Evolutionary conservation across 2,329 filamentous ascomycete genomes (phyloP).

Genomic region (Scedosporium apiospermum): DNA sequence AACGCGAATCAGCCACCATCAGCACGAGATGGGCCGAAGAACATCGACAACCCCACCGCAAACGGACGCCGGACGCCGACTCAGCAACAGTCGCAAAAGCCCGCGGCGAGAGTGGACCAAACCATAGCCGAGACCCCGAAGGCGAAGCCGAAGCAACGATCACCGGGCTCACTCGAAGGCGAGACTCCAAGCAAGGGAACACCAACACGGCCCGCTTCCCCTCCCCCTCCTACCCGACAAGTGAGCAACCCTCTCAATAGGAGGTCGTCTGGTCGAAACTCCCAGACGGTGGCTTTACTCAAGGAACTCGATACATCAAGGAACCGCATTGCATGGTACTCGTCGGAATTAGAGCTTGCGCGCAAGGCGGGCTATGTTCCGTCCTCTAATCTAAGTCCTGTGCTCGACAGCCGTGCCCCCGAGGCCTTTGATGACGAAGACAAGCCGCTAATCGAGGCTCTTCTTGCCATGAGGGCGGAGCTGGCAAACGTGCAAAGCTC

Average conservation of each 20-base stretch:
- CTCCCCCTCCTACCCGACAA: slow-evolving; percentile 48
- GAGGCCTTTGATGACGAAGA: slow-evolving; percentile 89
- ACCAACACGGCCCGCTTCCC: slow-evolving; percentile 39
- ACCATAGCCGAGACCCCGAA: slow-evolving; percentile 26
- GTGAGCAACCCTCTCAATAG: slow-evolving; percentile 48
- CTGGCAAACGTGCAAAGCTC: slow-evolving; percentile 81
- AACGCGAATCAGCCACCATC: slow-evolving; percentile 5
- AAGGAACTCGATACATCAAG: slow-evolving; percentile 81
- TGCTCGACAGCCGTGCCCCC: slow-evolving; percentile 64
- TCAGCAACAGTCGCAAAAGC: slow-evolving; percentile 35
- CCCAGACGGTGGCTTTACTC: slow-evolving; percentile 63
- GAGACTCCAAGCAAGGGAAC: slow-evolving; percentile 41
- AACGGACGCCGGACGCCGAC: slow-evolving; percentile 59
- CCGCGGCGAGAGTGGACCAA: slow-evolving; percentile 23
- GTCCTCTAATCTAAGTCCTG: slow-evolving; percentile 58
- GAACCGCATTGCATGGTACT: slow-evolving; percentile 92
- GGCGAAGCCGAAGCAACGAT: slow-evolving; percentile 27
- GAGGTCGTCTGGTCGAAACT: slow-evolving; percentile 50
- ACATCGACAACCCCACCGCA: slow-evolving; percentile 39
- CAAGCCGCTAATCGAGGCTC: slow-evolving; percentile 80
- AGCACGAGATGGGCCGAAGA: slow-evolving; percentile 26
- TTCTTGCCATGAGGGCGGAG: slow-evolving; percentile 84
- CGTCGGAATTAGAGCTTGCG: slow-evolving; percentile 85
- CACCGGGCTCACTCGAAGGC: slow-evolving; percentile 61
- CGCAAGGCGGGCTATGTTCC: slow-evolving; percentile 80